Base-by-base conservation (phyloP, 2,329 filamentous ascomycete species). In the Trichoderma breve region DNA sequence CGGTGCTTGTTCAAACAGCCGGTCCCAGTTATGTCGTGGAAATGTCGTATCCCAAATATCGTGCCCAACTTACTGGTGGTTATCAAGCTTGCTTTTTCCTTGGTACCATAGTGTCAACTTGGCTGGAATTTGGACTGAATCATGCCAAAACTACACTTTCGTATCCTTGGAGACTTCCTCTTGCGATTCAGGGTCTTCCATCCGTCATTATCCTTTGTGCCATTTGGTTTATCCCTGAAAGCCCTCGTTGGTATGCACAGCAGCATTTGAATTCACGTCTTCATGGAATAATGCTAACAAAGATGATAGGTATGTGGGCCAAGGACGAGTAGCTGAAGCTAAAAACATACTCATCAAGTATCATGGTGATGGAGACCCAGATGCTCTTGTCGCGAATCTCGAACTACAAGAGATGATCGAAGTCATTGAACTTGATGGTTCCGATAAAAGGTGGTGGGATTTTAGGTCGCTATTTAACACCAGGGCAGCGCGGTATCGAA, bases 41-140 rank as follows among this genome's bases (percentile, higher is more conserved):
- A 24, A 64, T 64, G 62, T 64, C 62, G 6, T 64, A 64, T 51
- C 62, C 62, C 18, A 64, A 64, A 18, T 64, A 64, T n/a, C 62
- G 62, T 15, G 62, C 62, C 28, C 62, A 64, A 24, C 62, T 64
- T 32, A 64, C 62, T 7, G 62, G 62, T 24, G 62, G 36, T 21
- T 64, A 64, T 34, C 62, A 64, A 30, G 62, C 62, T 24, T 64
- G 39, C 18, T 64, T 64, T 8, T 64, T 64, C 39, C 39, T 64
- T n/a, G 62, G 62, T 32, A 64, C 62, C 39, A 64, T 64, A 24
- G 28, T 64, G 26, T 64, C 62, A 5, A 64, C 62, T 21, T 64
- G 62, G 62, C n/a, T 64, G 11, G 62, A 64, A 8, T 64, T 24
- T 21, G 62, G 62, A 5, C 15, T 64, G 39, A 64, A 64, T 34